Evolutionary conservation across 2,329 filamentous ascomycete species (phyloP).

Genomic region (Venturiaceae sp.): DNA sequence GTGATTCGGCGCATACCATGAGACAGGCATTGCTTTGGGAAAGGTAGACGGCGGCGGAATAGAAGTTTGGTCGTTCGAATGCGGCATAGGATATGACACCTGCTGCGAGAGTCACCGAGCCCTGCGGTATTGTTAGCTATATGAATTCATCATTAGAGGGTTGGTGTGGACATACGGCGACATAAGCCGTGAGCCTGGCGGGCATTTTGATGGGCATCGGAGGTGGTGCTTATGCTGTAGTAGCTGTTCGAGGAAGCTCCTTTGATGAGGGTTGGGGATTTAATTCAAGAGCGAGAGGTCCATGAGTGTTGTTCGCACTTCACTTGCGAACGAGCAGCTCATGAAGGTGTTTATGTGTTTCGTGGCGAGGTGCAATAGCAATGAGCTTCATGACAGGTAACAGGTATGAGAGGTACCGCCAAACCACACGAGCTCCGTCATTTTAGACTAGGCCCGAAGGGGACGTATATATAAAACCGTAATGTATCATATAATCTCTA

Average conservation of each 20-base stretch:
- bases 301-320: not conserved
- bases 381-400: not conserved
- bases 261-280: not conserved
- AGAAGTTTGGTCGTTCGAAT: constrained; percentile 94
- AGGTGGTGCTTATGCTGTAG: not conserved
- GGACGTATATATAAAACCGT: no score
- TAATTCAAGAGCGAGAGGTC: not conserved
- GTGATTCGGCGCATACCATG: constrained; percentile 61
- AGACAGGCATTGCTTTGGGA: constrained; percentile 93
- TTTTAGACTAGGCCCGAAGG: no score
- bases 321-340: not conserved
- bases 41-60: constrained; percentile 93
- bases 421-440: no score
- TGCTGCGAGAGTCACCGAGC: constrained; percentile 5
- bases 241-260: not conserved
- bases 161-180: not conserved
- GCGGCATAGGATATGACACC: constrained; percentile 46
- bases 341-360: not conserved
- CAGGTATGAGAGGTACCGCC: no score
- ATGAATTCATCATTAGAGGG: not conserved
- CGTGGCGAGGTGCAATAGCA: not conserved
- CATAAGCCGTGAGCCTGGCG: constrained; percentile 5
- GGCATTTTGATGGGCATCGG: not conserved
- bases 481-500: no score
- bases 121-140: not conserved